Evolutionary conservation across 2,329 filamentous ascomycete species (phyloP), one percentile per base, ranked within the genome.

Genomic region (Fusarium goolgardi): DNA sequence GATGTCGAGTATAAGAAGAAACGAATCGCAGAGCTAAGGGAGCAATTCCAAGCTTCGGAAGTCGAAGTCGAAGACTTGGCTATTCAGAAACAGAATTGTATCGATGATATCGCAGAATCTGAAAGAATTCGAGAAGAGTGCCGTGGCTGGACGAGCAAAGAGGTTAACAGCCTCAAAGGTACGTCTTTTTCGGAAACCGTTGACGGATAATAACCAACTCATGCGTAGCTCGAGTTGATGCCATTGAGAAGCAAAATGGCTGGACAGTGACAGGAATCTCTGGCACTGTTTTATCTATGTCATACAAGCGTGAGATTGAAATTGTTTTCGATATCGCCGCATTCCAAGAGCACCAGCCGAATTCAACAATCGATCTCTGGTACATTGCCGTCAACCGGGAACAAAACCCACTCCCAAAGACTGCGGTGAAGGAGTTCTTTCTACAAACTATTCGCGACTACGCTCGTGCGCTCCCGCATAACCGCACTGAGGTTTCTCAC

Each of bases 61-160:
- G 78, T 83, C 3, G 83, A 84, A 11, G 88, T 95, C 20, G 85
- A 88, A 61, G 82, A 86, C 3, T 84, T 90, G 45, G 82, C 85
- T 10, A 84, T 89, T 60, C 85, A 88, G 73, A 97, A 95, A 76
- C 80, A 88, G 55, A 85, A 89, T 71, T 93, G 86, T 69, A 74
- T 90, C 31, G 85, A 87, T 29, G 91, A 96, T 47, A 97, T 97
- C 59, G 86, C 88, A 60, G 90, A 93, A 73, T 92, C 94, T 0
- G 94, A 97, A 77, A 90, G 89, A 67, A 84, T 96, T 27, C 88
- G 92, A 65, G 94, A 97, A 76, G 92, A 97, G 73, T 97, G 91
- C 76, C 89, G 94, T 54, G 94, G 95, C 39, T 97, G 94, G 90
- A 95, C 90, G 58, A 88, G 90, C 53, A 89, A 86, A 29, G 96